Base-by-base conservation (phyloP, 192 early-diverging fungal species). In the Chytriomyces sp. region DNA sequence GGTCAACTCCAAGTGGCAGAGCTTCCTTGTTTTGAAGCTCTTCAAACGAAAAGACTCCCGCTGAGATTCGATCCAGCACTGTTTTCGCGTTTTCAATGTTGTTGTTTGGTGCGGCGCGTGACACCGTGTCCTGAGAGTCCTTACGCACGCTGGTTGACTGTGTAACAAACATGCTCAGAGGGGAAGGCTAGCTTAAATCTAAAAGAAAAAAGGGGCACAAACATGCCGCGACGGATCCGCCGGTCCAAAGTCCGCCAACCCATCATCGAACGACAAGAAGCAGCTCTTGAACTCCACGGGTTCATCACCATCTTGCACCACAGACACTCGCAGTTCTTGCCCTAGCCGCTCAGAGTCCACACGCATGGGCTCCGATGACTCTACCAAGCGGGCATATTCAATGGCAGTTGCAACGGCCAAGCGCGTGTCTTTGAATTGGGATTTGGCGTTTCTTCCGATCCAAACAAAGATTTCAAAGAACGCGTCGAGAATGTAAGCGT, bases 231-330 rank as follows among this genome's bases (percentile, higher is more conserved):
- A 13, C 64, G 23, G n/a, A 35, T 16, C 35, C 35, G 35, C 35
- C 67, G 65, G 64, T 57, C 67, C 16, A 76, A 46, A 61, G 69
- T 24, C 11, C 35, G 5, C 7, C 5, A 62, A n/a, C 49, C 50
- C 82, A 72, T 81, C 79, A 72, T 84, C 83, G 60, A 77, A 84
- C 45, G 78, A 77, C 35, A 45, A 13, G 62, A 84, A 84, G 28
- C 72, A 72, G 47, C 77, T 66, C 53, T 69, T 78, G 69, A 84
- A 84, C 69, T 50, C 79, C 20, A 47, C 10, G 16, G 80, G 73
- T 62, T 84, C 83, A 6, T 48, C 45, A 0, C 80, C 80, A 20
- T 70, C 61, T 10, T 49, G 46, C 16, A 81, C 67, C 0, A 81
- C 44, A 1, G 59, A 77, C 16, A 80, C 62, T 20, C 60, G 75